Evolutionary conservation across 768 basidiomycete genomes (phyloP), one percentile per base, ranked within the genome.

Genomic region (Russula foetens): DNA sequence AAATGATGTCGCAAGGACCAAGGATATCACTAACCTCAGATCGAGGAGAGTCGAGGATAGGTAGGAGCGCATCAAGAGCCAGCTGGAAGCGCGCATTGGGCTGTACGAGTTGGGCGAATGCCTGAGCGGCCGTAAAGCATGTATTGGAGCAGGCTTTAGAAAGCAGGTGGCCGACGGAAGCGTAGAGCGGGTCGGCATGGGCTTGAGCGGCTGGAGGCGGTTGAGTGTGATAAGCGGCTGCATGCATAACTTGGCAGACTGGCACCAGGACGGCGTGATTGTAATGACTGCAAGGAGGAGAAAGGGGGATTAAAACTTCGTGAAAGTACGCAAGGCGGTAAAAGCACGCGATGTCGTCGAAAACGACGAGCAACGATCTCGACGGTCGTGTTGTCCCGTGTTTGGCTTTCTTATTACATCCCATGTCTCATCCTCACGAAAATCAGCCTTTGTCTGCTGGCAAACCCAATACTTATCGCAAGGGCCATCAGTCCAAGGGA

Each of bases 1-100:
- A n/a, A 41, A 29, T 43, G 19, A 35, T 15, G 14, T 44, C 24
- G 44, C 41, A 33, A 41, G 33, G 54, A 23, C 47, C 9, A 21
- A 49, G 26, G 8, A n/a, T 4, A 7, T 5, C 5, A 60, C 65
- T 60, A 21, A 66, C 65, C 44, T 66, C 63, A 58, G 63, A 65
- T 47, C 63, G 65, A 29, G 63, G 50, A 24, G 75, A 75, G 68
- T 77, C 85, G 67, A 90, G 79, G 67, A 88, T 75, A 15, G 88
- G 88, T 71, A 91, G 76, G 69, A 91, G 75, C 75, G 84, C 85
- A 76, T 91, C 88, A 67, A 91, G 81, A 69, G 88, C 88, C 72
- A 90, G 81, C 77, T 90, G 88, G 73, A 91, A 91, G 64, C 88
- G 82, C 73, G 85, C 80, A 53, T 81, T 83, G 23, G 84, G 84